A percentile compares a stretch with the other conserved stretches of the same genome.
These are phyloP conservation scores for Paraglomus brasilianum DNA, from an alignment of 192 early-diverging fungal species.

Conservation along the genomic window DNA sequence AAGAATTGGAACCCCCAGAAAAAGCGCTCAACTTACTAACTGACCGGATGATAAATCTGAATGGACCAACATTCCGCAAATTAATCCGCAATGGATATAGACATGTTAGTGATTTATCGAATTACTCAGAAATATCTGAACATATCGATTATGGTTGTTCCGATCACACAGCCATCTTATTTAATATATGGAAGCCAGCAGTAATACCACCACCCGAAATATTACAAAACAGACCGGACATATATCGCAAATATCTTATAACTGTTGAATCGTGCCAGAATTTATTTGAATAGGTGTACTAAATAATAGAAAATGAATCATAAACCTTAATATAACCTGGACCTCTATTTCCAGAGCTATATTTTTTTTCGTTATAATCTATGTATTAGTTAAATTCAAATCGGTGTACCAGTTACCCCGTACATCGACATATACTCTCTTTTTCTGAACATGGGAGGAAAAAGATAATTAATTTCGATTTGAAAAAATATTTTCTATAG, in stretches of 20 bases:
- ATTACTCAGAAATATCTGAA: conserved; percentile 25
- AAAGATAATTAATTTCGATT: no score
- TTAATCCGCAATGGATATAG: conserved; percentile 9
- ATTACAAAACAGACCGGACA: conserved; percentile 17
- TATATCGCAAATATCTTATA: conserved; percentile 11
- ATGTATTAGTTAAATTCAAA: conserved; percentile 10
- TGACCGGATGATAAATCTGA: background rate
- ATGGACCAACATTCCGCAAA: conserved; percentile 21
- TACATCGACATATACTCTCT: no score
- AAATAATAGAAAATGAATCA: conserved; percentile 23
- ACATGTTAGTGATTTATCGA: conserved; percentile 23
- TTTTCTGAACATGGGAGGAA: no score
- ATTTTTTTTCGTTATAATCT: no score
- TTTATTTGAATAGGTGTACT: conserved; percentile 17
- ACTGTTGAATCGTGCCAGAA: conserved; percentile 10
- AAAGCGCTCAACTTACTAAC: conserved; percentile 1
- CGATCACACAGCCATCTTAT: conserved; percentile 13
- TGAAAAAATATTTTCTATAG: no score
- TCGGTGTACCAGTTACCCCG: no score
- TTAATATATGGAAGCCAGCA: background rate
- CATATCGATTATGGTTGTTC: conserved; percentile 17
- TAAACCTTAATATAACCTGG: conserved; percentile 15
- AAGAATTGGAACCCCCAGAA: background rate
- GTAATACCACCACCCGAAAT: conserved; percentile 16
- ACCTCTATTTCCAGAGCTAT: no score